These are phyloP conservation scores for Psilocybe cyanescens DNA, from an alignment of 768 basidiomycete genomes.

Conservation along the genomic window DNA sequence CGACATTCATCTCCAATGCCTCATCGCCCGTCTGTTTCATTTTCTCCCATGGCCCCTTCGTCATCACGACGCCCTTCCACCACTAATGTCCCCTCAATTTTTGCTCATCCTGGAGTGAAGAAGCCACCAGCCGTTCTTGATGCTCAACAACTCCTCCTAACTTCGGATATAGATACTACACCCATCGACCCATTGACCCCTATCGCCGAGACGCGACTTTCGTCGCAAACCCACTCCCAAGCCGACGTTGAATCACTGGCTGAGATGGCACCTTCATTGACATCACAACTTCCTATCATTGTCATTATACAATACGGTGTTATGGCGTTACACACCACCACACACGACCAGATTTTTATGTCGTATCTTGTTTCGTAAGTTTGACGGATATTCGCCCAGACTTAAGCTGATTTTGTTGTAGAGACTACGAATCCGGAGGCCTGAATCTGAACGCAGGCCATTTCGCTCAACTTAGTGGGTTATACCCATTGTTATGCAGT, in stretches of 20 bases:
- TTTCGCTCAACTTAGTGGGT: constrained; percentile 87
- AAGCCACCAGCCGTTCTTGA: constrained; percentile 78
- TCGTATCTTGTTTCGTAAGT: constrained; percentile 89
- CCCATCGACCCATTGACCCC: constrained; percentile 47
- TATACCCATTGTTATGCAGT: neutral
- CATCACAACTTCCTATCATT: constrained; percentile 76
- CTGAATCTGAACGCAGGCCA: constrained; percentile 89
- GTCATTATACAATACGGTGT: constrained; percentile 92
- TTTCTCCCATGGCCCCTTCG: constrained; percentile 36
- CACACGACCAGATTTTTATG: constrained; percentile 90
- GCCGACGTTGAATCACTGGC: constrained; percentile 41
- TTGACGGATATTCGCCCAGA: neutral
- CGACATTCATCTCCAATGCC: constrained; percentile 28
- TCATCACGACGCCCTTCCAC: constrained; percentile 60
- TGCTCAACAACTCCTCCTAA: constrained; percentile 63
- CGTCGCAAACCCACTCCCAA: constrained; percentile 36
- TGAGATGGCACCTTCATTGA: constrained; percentile 66
- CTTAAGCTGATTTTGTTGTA: constrained; percentile 31
- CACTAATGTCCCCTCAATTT: constrained; percentile 69
- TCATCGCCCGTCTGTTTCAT: constrained; percentile 38
- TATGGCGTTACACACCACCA: constrained; percentile 86
- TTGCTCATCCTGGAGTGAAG: constrained; percentile 81
- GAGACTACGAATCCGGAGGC: constrained; percentile 85
- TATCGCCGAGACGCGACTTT: constrained; percentile 51
- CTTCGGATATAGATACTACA: constrained; percentile 38